Base-by-base conservation (phyloP, 2,329 filamentous ascomycete genomes). In the Davidsoniella australis region DNA sequence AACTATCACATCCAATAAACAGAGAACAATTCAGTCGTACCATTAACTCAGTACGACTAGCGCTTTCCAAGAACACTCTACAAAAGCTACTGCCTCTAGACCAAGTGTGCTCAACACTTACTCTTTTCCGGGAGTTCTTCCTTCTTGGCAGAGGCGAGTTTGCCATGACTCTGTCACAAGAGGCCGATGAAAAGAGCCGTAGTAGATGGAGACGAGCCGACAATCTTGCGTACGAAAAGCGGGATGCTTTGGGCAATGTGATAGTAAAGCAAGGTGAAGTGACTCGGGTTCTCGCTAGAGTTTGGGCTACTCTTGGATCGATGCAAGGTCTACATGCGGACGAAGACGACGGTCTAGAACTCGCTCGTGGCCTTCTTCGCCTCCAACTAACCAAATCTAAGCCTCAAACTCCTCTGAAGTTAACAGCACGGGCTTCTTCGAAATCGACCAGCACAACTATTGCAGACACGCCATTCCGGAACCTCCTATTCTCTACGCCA, bases 141-240 rank as follows among this genome's bases (percentile, higher is more conserved):
- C 72, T 98, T 2, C 71, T 98, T 0, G 82, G 83, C 1, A 76
- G 85, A 33, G 89, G 89, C 47, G 91, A 96, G 61, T 98, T 98
- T 61, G 86, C 88, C 17, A 79, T 91, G 64, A 81, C 83, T 0
- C 65, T 98, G 23, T 85, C 93, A 1, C 76, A 81, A 36, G 85
- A 95, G 64, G 86, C 89, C 1, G 86, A 95, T 56, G 76, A 82
- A 49, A 82, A 79, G 56, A 73, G 91, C 20, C 73, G 77, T n/a
- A 79, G 76, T 55, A 78, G 85, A 45, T 85, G 84, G 71, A 76
- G 72, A 56, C 68, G 78, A 54, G 68, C 76, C 9, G 73, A 76
- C 38, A 77, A 76, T 48, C 60, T 78, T 5, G 70, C 68, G 1
- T 71, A 70, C 59, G 71, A 76, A 58, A 74, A 72, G 58, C 62